phyloP scores from a whole-genome alignment of 805 yeast species.

The Deakozyma indianensis region DNA sequence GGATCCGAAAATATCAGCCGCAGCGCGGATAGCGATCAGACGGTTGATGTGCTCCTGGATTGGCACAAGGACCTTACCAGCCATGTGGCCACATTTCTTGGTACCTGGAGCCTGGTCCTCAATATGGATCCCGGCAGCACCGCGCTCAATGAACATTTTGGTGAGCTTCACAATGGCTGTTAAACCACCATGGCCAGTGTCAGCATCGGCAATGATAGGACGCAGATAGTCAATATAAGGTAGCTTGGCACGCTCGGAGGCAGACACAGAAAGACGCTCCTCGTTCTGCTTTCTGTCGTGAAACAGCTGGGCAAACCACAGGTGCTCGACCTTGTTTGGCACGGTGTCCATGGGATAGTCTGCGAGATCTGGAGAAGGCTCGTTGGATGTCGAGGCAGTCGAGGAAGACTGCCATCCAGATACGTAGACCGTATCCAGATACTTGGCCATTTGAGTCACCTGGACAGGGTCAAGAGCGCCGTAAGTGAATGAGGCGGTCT shows the following conservation, averaged over 20 bases:
- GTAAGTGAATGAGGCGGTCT: constrained; percentile 74
- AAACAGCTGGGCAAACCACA: constrained; percentile 92
- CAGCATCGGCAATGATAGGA: constrained; percentile 95
- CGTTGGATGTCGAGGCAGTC: constrained; percentile 93
- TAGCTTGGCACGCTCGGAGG: constrained; percentile 51
- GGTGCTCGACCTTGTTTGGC: constrained; percentile 94
- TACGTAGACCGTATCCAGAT: constrained; percentile 82
- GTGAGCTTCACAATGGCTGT: constrained; percentile 93
- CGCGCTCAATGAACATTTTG: constrained; percentile 90
- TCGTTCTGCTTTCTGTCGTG: constrained; percentile 95
- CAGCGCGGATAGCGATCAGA: constrained; percentile 82
- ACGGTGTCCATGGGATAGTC: constrained; percentile 98
- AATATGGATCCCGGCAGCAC: constrained; percentile 97
- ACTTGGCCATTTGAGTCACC: constrained; percentile 92
- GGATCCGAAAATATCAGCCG: constrained; percentile 86
- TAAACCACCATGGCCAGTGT: constrained; percentile 97
- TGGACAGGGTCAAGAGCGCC: constrained; percentile 96
- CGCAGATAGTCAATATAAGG: constrained; percentile 76
- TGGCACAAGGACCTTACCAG: constrained; percentile 94
- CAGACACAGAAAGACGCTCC: constrained; percentile 47
- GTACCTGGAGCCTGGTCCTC: constrained; percentile 99
- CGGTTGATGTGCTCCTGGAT: constrained; percentile 95
- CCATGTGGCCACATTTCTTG: constrained; percentile 98
- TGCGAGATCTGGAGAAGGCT: constrained; percentile 96
- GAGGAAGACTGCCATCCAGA: constrained; percentile 99